Conservation (phyloP, 345 rosid species). For the Citrus trifoliata region DNA sequence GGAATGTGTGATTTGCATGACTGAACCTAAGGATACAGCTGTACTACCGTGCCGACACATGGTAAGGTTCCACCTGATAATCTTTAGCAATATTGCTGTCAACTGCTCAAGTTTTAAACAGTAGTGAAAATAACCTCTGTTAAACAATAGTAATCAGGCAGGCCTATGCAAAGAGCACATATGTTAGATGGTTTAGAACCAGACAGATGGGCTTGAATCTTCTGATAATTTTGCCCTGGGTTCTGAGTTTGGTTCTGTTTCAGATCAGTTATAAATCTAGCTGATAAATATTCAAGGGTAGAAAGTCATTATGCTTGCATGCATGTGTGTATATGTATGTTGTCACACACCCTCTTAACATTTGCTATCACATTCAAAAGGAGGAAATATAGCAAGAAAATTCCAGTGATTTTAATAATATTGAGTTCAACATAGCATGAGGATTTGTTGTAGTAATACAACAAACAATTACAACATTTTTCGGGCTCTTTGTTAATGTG, state of each 20-base stretch:
- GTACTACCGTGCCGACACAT: slow-evolving; percentile 88
- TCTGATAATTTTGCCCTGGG: background rate
- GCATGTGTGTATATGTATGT: background rate
- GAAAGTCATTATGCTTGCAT: background rate
- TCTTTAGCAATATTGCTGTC: background rate
- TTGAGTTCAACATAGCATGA: background rate
- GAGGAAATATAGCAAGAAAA: background rate
- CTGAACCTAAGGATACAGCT: slow-evolving; percentile 85
- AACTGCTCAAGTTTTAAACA: background rate
- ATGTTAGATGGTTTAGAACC: background rate
- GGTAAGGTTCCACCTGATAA: slow-evolving; percentile 42
- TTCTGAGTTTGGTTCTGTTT: background rate
- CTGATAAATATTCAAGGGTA: background rate
- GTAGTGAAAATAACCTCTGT: background rate
- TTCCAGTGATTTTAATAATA: background rate
- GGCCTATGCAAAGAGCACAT: background rate
- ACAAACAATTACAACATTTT: background rate
- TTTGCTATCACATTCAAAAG: background rate
- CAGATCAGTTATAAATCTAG: slow-evolving; percentile 4
- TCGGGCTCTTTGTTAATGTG: background rate
- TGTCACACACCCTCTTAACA: background rate
- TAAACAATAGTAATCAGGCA: slow-evolving; percentile 3
- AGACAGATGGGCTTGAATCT: background rate
- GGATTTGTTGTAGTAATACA: background rate
- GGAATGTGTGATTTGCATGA: slow-evolving; percentile 95